Evolutionary conservation across 176 grass and related monocot genomes (phyloP), one percentile per base, ranked within the genome.

Genomic region (Metroxylon sagu): DNA sequence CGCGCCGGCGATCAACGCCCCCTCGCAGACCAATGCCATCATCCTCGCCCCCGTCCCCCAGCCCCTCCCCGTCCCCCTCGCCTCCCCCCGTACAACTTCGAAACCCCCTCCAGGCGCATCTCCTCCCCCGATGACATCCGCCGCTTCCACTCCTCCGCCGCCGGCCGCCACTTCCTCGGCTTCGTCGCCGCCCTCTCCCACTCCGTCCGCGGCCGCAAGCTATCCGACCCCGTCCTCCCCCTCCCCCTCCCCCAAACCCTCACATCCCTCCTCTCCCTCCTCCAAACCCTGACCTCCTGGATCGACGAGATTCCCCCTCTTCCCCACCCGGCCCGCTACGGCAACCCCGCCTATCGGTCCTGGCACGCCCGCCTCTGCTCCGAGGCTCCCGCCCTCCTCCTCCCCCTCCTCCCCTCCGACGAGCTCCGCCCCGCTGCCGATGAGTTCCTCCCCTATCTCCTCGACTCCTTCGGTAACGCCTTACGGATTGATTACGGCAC

Each of bases 391-490:
- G 68, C 61, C 26, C 76, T 88, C 14, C 70, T 98, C 66, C 53
- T 70, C 4, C 66, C 75, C 52, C 31, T 52, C 21, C 63, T 81
- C 54, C 71, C 84, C 6, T 54, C 77, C 2, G 60, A 75, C 2
- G 75, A 69, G 31, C 73, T 95, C 15, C 58, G 29, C 5, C 59
- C 70, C 12, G 84, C 84, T 5, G 78, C 86, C 28, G 64, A 73
- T 52, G 93, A 98, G 67, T 76, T 92, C 5, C 69, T 79, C 7
- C 93, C 88, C 1, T 98, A 92, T 79, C 83, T 98, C 53, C 81
- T 92, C 16, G 88, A 98, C 17, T 98, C 88, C 58, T 88, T 88
- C 74, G 93, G 93, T 43, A 98, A 98, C 71, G 79, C 81, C 54
- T 54, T 72, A 64, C 65, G 87, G 64, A 96, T 90, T 53, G 92